Conservation (phyloP, 495 filamentous ascomycete genomes). For the Penicillium robsamsonii region DNA sequence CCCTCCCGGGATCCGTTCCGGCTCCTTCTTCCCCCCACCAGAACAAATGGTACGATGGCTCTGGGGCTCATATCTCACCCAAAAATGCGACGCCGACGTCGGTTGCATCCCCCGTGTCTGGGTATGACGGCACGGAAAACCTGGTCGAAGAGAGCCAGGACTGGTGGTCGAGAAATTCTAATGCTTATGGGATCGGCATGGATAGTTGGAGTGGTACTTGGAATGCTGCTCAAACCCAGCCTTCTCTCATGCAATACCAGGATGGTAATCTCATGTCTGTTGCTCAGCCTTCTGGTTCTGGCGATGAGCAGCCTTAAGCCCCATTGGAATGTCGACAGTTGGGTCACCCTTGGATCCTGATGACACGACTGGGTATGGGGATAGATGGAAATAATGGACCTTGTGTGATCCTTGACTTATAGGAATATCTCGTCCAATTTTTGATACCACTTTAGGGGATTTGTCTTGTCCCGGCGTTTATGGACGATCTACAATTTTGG, state of each 20-base stretch:
- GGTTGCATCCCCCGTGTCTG: constrained; percentile 34
- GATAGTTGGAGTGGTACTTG: constrained; percentile 46
- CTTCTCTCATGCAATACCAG: constrained; percentile 13
- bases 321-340: constrained; percentile 4
- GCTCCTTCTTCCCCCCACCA: constrained; percentile 11
- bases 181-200: constrained; percentile 42
- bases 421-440: background rate
- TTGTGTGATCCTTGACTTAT: background rate
- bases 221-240: constrained; percentile 8
- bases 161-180: constrained; percentile 57
- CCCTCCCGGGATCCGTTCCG: constrained; percentile 15
- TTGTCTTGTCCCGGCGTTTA: background rate
- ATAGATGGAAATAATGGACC: constrained; percentile 16
- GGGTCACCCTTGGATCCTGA: constrained; percentile 1
- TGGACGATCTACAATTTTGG: background rate
- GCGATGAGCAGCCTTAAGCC: constrained; percentile 9
- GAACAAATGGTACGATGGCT: constrained; percentile 32
- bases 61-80: constrained; percentile 16
- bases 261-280: constrained; percentile 15
- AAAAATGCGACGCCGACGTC: constrained; percentile 27
- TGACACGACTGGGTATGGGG: constrained; percentile 10
- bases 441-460: background rate
- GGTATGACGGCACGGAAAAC: constrained; percentile 47
- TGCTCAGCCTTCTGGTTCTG: constrained; percentile 9
- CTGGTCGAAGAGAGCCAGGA: constrained; percentile 56